These are phyloP conservation scores for Neohortaea acidophila DNA, from an alignment of 495 filamentous ascomycete species.

Conservation along the genomic window DNA sequence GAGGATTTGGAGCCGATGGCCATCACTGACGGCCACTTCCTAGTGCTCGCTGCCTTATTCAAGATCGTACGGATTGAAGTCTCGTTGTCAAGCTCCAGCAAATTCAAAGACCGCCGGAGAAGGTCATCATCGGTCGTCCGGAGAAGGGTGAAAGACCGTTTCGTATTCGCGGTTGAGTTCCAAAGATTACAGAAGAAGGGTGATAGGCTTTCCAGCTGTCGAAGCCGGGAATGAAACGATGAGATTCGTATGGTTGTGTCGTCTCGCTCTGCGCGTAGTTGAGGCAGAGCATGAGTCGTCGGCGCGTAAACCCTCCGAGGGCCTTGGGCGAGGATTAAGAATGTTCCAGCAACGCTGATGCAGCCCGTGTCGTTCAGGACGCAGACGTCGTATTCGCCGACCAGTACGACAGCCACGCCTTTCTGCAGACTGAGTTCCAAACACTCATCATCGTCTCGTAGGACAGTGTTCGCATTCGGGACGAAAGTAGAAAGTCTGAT, in stretches of 20 bases:
- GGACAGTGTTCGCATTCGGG: not conserved
- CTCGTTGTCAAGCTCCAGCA: conserved; percentile 10
- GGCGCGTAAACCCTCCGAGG: conserved; percentile 52
- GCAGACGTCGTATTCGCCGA: conserved; percentile 62
- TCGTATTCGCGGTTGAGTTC: conserved; percentile 33
- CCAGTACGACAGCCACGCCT: conserved; percentile 44
- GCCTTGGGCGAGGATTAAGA: too few relatives aligned
- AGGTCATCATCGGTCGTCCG: conserved; percentile 3
- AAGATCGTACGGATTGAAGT: conserved; percentile 1
- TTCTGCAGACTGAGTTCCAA: conserved; percentile 3
- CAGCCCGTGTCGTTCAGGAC: conserved; percentile 48
- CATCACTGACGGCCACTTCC: conserved; percentile 8
- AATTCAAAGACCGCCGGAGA: conserved; percentile 4
- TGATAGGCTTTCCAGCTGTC: conserved; percentile 44
- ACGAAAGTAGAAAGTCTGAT: conserved; percentile 3
- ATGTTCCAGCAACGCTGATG: too few relatives aligned
- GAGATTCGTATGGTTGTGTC: conserved; percentile 39
- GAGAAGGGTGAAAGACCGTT: conserved; percentile 5
- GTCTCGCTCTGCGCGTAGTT: conserved; percentile 41
- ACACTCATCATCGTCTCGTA: not conserved
- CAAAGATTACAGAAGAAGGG: conserved; percentile 62
- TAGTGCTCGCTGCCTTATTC: not conserved
- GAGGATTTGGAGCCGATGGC: conserved; percentile 56
- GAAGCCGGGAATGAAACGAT: conserved; percentile 40
- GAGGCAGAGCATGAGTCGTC: conserved; percentile 60